Base-by-base conservation (phyloP, 2,329 filamentous ascomycete genomes). In the Phialocephala subalpina region DNA sequence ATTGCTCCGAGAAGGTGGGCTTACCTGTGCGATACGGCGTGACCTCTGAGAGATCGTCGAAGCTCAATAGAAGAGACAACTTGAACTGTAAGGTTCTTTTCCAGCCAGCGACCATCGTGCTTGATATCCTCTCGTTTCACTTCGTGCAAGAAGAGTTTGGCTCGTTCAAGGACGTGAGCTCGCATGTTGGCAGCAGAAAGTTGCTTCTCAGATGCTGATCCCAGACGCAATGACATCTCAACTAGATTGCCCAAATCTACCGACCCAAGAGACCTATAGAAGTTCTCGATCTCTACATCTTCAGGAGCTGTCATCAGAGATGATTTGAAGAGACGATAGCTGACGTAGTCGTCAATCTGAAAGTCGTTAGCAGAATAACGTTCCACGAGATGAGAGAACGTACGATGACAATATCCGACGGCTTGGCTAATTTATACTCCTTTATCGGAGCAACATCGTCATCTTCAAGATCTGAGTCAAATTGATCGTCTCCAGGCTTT, bases 31-130 rank as follows among this genome's bases (percentile, higher is more conserved):
- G 87, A 88, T 72, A 93, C 84, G 64, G 83, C 83, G 45, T 90
- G 89, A 0, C 90, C 91, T 65, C 86, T 87, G 12, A 98, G 84
- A n/a, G 90, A 91, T 67, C 92, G 88, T 27, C 90, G 89, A 45
- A 97, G 85, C 5, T 90, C 88, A 60, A 99, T 90, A 0, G 90
- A 90, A 27, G 89, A 89, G 11, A 97, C 94, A 62, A 91, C 86
- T 70, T 92, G 85, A 2, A 99, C 92, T 0, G 82, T 84, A 16
- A 99, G 81, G 70, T 97, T 92, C 75, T 93, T 92, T 73, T 97
- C 93, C 12, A 99, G 82, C 96, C 96, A 99, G 72, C 91, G 92
- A 7, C 89, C 86, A 76, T 98, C 94, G 74, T 96, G 93, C 71
- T 91, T 91, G 74, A 99, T 89, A n/a, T 86, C 84, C 66, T 97